These are phyloP conservation scores for Paramecium caudatum DNA, from an alignment of 73 alveolate species.

Conservation along the genomic window DNA sequence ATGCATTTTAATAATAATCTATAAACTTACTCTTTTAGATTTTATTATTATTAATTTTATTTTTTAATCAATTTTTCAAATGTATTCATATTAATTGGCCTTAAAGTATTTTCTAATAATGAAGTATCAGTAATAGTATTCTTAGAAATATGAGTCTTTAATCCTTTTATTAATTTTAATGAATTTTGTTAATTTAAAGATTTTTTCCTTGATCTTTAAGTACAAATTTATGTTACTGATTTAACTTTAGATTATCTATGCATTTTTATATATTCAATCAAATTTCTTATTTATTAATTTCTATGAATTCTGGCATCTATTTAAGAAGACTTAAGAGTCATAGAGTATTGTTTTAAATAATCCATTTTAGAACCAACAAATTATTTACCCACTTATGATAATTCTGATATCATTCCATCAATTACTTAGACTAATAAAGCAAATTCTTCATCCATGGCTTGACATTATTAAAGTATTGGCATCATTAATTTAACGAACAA, in stretches of 20 bases:
- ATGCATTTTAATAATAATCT: slow-evolving; percentile 6
- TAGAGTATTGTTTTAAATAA: slow-evolving; percentile 21
- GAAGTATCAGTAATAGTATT: neutral
- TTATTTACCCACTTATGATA: slow-evolving; percentile 30
- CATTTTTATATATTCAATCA: slow-evolving; percentile 59
- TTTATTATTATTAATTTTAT: neutral
- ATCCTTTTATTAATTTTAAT: neutral
- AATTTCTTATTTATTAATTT: slow-evolving; percentile 17
- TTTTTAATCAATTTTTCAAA: neutral
- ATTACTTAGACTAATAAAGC: neutral
- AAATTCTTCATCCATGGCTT: neutral
- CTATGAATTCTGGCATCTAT: slow-evolving; percentile 57
- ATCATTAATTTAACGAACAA: slow-evolving; percentile 61
- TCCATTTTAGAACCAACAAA: slow-evolving; percentile 42
- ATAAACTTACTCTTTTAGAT: neutral
- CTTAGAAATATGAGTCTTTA: neutral
- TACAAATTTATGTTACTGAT: neutral
- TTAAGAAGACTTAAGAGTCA: slow-evolving; percentile 6
- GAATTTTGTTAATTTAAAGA: neutral
- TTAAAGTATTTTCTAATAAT: neutral
- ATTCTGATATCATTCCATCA: neutral
- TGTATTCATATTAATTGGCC: neutral
- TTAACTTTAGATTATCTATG: slow-evolving; percentile 58
- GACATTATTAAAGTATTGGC: neutral
- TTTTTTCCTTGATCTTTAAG: neutral